Percentiles rank a stretch among this genome's conserved stretches.
Conservation (phyloP, 83 land plant genomes). For the Diphasiastrum complanatum region DNA sequence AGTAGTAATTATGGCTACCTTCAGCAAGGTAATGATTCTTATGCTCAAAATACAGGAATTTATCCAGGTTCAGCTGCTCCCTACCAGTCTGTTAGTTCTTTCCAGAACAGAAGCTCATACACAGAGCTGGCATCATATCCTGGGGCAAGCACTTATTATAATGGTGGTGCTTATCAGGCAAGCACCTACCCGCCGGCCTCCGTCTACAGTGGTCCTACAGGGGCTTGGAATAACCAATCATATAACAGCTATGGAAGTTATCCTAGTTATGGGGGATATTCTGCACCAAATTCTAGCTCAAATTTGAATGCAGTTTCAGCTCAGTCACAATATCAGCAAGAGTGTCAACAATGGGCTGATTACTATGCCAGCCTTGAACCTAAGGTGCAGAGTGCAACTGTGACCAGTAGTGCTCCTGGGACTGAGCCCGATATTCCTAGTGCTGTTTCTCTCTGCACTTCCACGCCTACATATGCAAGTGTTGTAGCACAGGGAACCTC, state of each 20-base stretch:
- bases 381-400: slow-evolving; percentile 28
- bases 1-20: slow-evolving; percentile 40
- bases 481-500: slow-evolving; percentile 30
- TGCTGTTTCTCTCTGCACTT: slow-evolving; percentile 12
- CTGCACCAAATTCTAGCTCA: slow-evolving; percentile 24
- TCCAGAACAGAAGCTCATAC: slow-evolving; percentile 66
- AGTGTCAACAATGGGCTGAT: slow-evolving; percentile 60
- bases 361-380: slow-evolving; percentile 45
- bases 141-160: slow-evolving; percentile 58
- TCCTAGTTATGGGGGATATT: slow-evolving; percentile 38
- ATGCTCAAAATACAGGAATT: slow-evolving; percentile 60
- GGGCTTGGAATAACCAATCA: slow-evolving; percentile 48
- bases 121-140: slow-evolving; percentile 60
- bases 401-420: slow-evolving; percentile 58
- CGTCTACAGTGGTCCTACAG: slow-evolving; percentile 39
- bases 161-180: slow-evolving; percentile 77
- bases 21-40: slow-evolving; percentile 59
- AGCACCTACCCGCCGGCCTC: slow-evolving; percentile 47
- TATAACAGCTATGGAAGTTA: slow-evolving; percentile 42
- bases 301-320: slow-evolving; percentile 25
- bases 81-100: slow-evolving; percentile 75
- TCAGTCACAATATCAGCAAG: slow-evolving; percentile 41
- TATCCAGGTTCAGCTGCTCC: slow-evolving; percentile 69
- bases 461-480: slow-evolving; percentile 35
- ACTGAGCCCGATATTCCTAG: too few relatives aligned